Evolutionary conservation across 176 grass and related monocot species (phyloP).

Genomic region (Guadua angustifolia): DNA sequence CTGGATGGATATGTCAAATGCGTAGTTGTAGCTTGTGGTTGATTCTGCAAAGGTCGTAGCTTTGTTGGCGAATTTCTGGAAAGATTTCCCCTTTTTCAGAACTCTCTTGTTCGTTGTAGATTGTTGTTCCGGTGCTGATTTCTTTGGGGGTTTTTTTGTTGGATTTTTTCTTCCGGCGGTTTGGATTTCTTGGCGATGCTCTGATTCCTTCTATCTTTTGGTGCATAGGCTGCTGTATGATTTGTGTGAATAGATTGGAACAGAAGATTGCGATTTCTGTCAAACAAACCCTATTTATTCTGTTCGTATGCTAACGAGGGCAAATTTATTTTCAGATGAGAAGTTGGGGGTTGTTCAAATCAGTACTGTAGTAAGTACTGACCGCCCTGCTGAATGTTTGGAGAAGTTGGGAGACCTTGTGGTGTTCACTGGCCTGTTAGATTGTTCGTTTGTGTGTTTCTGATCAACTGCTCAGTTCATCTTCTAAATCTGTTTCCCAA

Average conservation of each 20-base stretch:
- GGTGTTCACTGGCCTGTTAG: constrained; percentile 14
- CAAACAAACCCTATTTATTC: constrained; percentile 16
- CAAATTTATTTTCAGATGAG: constrained; percentile 37
- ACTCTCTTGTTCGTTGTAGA: not conserved
- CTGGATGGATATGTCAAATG: constrained; percentile 42
- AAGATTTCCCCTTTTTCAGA: not conserved
- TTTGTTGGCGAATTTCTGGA: not conserved
- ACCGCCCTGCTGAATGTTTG: not conserved
- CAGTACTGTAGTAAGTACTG: not conserved
- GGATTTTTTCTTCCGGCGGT: not conserved
- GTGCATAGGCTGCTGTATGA: not conserved
- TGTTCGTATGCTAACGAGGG: constrained; percentile 22
- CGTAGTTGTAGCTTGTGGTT: not conserved
- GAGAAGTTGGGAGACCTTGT: constrained; percentile 19
- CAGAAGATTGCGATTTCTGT: not conserved
- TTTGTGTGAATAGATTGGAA: constrained; percentile 4
- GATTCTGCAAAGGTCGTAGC: constrained; percentile 42
- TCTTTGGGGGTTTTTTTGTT: not conserved
- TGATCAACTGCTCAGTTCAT: constrained; percentile 37
- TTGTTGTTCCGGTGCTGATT: constrained; percentile 18
- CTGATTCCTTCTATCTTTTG: not conserved
- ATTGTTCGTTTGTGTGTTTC: not conserved
- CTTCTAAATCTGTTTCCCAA: constrained; percentile 23
- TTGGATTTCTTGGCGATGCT: constrained; percentile 24
- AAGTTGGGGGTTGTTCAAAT: constrained; percentile 7